These are phyloP conservation scores for Pythium volutum DNA, from an alignment of 352 stramenopile species.

Conservation along the genomic window DNA sequence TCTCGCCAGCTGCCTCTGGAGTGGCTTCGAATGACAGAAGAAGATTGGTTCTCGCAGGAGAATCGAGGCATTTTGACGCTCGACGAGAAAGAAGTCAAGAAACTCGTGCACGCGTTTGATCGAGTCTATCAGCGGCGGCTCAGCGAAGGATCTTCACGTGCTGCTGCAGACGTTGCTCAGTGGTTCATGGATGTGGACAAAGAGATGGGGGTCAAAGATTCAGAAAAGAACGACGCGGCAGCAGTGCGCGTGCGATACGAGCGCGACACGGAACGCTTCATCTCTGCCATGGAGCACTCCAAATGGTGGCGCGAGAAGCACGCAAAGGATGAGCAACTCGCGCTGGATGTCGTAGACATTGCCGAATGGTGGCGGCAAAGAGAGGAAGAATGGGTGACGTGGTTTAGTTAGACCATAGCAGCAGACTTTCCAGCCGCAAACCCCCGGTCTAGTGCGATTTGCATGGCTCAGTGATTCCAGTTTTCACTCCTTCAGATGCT, in stretches of 20 bases:
- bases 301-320: conserved; percentile 26
- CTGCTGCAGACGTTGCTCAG: not conserved
- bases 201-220: conserved; percentile 18
- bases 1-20: conserved; percentile 20
- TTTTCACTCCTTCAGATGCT: no score
- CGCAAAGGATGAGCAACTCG: not conserved
- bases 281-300: conserved; percentile 5
- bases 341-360: conserved; percentile 32
- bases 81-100: conserved; percentile 35
- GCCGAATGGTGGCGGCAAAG: conserved; percentile 56
- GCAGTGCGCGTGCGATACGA: not conserved
- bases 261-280: conserved; percentile 4
- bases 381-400: not conserved
- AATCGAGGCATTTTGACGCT: conserved; percentile 43
- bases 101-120: conserved; percentile 15
- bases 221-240: not conserved
- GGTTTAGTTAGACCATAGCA: no score
- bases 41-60: conserved; percentile 44
- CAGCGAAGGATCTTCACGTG: not conserved
- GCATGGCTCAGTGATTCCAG: no score
- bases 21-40: conserved; percentile 52
- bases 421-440: no score
- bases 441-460: not conserved
- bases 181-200: conserved; percentile 15
- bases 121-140: conserved; percentile 2